A percentile compares a stretch with the other conserved stretches of the same genome.
Evolutionary conservation across 2,329 filamentous ascomycete species (phyloP).

Genomic region (Cladophialophora carrionii): DNA sequence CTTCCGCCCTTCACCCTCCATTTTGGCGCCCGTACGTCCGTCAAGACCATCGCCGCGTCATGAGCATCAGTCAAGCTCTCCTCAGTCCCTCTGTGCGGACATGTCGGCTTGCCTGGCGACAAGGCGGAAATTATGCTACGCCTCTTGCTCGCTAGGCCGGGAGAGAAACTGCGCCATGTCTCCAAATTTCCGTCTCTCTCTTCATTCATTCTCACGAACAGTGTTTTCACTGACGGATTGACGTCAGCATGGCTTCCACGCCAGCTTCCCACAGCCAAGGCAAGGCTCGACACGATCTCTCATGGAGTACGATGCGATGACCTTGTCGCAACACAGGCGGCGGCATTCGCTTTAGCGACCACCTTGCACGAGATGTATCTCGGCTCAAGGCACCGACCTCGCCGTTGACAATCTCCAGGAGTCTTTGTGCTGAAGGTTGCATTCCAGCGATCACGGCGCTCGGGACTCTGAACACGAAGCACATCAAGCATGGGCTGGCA

Average conservation of each 20-base stretch:
- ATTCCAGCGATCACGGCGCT: neutral
- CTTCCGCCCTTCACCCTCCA: neutral
- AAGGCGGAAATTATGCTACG: neutral
- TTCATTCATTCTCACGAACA: neutral
- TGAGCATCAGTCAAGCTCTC: neutral
- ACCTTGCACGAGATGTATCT: constrained; percentile 2
- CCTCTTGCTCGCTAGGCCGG: neutral
- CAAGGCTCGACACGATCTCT: neutral
- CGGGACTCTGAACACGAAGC: neutral
- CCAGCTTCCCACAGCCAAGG: neutral
- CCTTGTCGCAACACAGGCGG: neutral
- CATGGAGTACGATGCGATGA: neutral
- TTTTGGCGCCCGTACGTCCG: neutral
- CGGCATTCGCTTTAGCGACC: neutral
- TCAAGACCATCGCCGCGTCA: neutral
- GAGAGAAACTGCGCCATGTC: neutral
- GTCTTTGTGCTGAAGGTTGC: constrained; percentile 1
- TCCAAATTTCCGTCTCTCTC: neutral
- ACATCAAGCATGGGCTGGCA: neutral
- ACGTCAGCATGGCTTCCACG: neutral
- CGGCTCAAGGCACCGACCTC: neutral
- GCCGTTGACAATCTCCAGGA: constrained; percentile 1
- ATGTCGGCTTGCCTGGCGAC: neutral
- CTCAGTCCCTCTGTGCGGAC: neutral
- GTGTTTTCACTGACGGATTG: neutral